Percentiles rank a stretch among this genome's conserved stretches.
phyloP scores from a whole-genome alignment of 805 yeast genomes.

The Danielozyma ontarioensis region DNA sequence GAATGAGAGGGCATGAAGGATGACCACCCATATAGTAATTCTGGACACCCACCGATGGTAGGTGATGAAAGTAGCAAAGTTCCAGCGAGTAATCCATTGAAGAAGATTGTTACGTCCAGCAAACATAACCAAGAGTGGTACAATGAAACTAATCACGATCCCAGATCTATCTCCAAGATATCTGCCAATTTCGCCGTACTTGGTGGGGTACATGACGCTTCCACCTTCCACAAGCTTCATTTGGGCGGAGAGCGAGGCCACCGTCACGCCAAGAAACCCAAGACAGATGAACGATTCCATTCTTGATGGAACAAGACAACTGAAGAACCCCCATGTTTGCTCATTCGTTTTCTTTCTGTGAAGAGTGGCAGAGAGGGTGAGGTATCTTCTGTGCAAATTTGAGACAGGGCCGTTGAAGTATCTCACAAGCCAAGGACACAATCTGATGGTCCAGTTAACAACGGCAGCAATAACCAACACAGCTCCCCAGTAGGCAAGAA shows the following conservation, averaged over 20 bases:
- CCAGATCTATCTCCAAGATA: constrained; percentile 51
- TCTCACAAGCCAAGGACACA: neutral
- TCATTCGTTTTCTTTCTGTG: neutral
- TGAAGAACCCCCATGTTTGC: neutral
- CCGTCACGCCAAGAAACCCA: neutral
- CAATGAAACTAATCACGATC: constrained; percentile 37
- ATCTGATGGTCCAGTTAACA: neutral
- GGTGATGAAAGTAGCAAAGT: constrained; percentile 37
- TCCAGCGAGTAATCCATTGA: constrained; percentile 55
- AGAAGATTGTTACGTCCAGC: constrained; percentile 62
- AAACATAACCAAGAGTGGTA: constrained; percentile 51
- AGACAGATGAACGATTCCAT: constrained; percentile 3
- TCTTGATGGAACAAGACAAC: neutral
- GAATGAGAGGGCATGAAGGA: constrained; percentile 28
- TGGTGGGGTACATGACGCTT: neutral
- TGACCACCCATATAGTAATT: constrained; percentile 19
- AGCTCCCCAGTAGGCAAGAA: neutral
- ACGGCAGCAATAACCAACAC: neutral
- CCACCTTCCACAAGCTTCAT: constrained; percentile 3
- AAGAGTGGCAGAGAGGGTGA: neutral
- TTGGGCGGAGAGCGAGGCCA: neutral
- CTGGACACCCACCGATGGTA: constrained; percentile 45
- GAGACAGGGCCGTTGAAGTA: neutral
- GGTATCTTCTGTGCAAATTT: neutral
- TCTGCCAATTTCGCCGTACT: constrained; percentile 8